Evolutionary conservation across 1,284 basidiomycete genomes (phyloP).

Genomic region (Ustilago nuda): DNA sequence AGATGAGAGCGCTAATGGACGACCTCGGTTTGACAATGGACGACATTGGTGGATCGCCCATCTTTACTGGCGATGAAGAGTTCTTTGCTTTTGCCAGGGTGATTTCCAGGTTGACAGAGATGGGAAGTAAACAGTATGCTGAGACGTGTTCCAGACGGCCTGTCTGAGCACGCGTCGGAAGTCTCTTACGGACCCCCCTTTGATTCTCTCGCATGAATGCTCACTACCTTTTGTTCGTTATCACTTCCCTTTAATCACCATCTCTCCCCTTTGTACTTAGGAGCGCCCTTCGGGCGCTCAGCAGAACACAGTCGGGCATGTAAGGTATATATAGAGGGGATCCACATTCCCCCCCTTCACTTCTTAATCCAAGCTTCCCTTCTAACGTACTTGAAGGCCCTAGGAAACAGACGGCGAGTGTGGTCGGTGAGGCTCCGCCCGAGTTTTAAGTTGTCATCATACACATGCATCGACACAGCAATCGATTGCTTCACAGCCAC

Average conservation of each 20-base stretch:
- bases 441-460: conserved; percentile 19
- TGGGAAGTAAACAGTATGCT: conserved; percentile 62
- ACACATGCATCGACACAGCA: neutral
- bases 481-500: neutral
- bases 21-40: conserved; percentile 65
- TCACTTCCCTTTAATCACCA: too few species aligned
- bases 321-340: too few species aligned
- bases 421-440: conserved; percentile 26
- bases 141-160: conserved; percentile 1
- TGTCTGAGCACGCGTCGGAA: too few species aligned
- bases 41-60: conserved; percentile 64
- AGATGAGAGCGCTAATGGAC: conserved; percentile 67
- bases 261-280: too few species aligned
- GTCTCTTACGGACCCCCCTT: too few species aligned
- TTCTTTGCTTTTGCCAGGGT: conserved; percentile 68
- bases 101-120: conserved; percentile 66
- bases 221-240: too few species aligned
- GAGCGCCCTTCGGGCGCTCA: too few species aligned
- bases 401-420: conserved; percentile 8
- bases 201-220: too few species aligned
- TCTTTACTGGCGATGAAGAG: conserved; percentile 68
- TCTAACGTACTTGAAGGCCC: too few species aligned
- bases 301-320: too few species aligned
- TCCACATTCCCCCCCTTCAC: too few species aligned
- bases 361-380: too few species aligned